phyloP scores from a whole-genome alignment of 2,329 filamentous ascomycete species.

The Lasiodiplodia sp. region DNA sequence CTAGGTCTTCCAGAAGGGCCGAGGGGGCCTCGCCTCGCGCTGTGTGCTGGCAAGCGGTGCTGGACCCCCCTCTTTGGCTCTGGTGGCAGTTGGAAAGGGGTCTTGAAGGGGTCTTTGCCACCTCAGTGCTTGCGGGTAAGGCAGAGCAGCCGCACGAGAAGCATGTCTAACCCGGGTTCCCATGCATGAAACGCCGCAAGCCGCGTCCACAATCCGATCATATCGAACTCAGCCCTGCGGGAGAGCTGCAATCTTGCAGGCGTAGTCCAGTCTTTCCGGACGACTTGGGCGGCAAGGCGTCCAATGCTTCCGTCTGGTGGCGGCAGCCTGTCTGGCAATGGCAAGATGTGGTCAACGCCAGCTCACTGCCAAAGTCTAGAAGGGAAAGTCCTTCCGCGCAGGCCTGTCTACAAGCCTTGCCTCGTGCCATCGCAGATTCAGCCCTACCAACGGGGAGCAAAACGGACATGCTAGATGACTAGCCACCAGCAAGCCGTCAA shows the following conservation, averaged over 20 bases:
- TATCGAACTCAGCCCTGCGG: constrained; percentile 24
- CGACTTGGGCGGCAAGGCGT: constrained; percentile 26
- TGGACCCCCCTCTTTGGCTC: constrained; percentile 20
- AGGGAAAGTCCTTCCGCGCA: background rate
- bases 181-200: constrained; percentile 26
- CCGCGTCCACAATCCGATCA: constrained; percentile 25
- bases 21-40: constrained; percentile 29
- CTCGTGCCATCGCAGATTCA: constrained; percentile 18
- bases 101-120: constrained; percentile 29
- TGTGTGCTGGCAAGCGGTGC: constrained; percentile 29
- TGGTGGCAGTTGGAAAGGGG: constrained; percentile 27
- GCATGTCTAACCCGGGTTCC: constrained; percentile 24
- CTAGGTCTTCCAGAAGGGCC: constrained; percentile 27
- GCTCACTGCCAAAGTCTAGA: constrained; percentile 10
- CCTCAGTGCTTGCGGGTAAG: constrained; percentile 29
- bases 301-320: constrained; percentile 18
- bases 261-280: constrained; percentile 11
- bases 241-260: constrained; percentile 27
- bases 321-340: constrained; percentile 5
- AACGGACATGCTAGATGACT: constrained; percentile 2
- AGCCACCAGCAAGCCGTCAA: background rate
- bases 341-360: constrained; percentile 19
- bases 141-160: constrained; percentile 26
- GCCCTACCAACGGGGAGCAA: constrained; percentile 15
- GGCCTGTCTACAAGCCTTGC: constrained; percentile 19